Evolutionary conservation across 352 stramenopile species (phyloP).

Genomic region (Plasmopara halstedii): DNA sequence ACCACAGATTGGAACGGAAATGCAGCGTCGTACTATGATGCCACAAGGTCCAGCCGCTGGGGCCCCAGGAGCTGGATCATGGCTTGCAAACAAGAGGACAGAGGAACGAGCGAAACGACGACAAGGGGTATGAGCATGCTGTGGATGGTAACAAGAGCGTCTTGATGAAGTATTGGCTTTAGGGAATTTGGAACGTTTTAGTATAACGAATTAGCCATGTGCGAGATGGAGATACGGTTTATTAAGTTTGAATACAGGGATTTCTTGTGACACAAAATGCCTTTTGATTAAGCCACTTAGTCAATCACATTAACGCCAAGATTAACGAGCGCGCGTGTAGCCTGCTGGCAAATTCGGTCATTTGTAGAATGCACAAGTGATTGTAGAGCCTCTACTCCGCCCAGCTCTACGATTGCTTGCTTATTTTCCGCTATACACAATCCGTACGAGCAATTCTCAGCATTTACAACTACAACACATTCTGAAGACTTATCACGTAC

Average conservation of each 20-base stretch:
- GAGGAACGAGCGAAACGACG: conserved; percentile 78
- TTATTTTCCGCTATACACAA: conserved; percentile 75
- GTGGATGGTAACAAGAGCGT: no score
- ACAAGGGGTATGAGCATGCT: conserved; percentile 38
- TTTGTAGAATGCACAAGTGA: conserved; percentile 70
- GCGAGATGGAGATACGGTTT: conserved; percentile 9
- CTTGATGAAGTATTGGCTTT: no score
- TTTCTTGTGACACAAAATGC: conserved; percentile 13
- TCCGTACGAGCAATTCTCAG: not conserved
- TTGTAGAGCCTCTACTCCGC: conserved; percentile 76
- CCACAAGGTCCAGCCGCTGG: conserved; percentile 47
- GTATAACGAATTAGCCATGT: conserved; percentile 5
- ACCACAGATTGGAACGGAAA: conserved; percentile 77
- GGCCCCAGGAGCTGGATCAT: conserved; percentile 44
- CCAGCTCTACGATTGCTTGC: conserved; percentile 77
- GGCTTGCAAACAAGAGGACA: conserved; percentile 78
- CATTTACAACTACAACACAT: not conserved
- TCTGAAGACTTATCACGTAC: conserved; percentile 30
- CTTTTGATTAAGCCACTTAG: conserved; percentile 13
- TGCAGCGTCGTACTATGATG: conserved; percentile 85
- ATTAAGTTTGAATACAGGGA: conserved; percentile 14
- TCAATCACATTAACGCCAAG: conserved; percentile 81
- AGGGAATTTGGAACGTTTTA: not conserved
- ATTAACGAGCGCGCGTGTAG: conserved; percentile 81
- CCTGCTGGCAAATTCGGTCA: conserved; percentile 86